Percentiles rank a stretch among this genome's conserved stretches.
Conservation (phyloP, 129 eudicot genomes). For the Helichrysum umbraculigerum region DNA sequence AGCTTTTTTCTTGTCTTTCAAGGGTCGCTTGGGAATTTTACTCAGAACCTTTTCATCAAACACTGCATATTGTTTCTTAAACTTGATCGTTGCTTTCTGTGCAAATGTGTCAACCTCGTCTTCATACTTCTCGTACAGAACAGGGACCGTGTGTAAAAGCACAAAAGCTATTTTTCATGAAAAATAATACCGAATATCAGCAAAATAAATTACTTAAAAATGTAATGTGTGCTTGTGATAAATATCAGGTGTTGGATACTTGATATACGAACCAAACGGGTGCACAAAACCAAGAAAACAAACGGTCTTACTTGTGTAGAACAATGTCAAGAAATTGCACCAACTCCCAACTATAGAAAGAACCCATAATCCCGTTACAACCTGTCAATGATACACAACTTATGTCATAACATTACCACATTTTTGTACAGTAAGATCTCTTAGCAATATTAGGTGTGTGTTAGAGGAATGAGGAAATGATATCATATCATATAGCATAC, state of each 20-base stretch:
- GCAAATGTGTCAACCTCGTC: slow-evolving; percentile 62
- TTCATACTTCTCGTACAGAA: slow-evolving; percentile 75
- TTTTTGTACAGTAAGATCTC: not conserved
- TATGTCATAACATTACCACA: slow-evolving; percentile 5
- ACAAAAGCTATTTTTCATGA: slow-evolving; percentile 49
- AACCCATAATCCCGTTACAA: slow-evolving; percentile 64
- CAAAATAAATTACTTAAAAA: not conserved
- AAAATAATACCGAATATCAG: not conserved
- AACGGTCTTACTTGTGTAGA: slow-evolving; percentile 56
- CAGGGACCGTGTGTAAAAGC: slow-evolving; percentile 65
- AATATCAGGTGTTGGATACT: not conserved
- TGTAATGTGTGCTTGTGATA: not conserved
- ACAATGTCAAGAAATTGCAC: slow-evolving; percentile 79
- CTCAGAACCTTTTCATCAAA: slow-evolving; percentile 66
- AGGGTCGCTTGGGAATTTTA: slow-evolving; percentile 66
- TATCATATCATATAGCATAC: slow-evolving; percentile 39
- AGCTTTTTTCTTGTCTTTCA: slow-evolving; percentile 62
- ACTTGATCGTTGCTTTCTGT: slow-evolving; percentile 59
- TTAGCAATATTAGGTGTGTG: not conserved
- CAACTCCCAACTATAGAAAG: slow-evolving; percentile 68
- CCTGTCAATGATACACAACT: slow-evolving; percentile 35
- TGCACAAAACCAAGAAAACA: not conserved
- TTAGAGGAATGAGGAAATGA: not conserved
- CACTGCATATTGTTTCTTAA: slow-evolving; percentile 74
- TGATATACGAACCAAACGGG: not conserved